phyloP scores from a whole-genome alignment of 1,284 basidiomycete genomes.

The Sanghuangporus baumii region DNA sequence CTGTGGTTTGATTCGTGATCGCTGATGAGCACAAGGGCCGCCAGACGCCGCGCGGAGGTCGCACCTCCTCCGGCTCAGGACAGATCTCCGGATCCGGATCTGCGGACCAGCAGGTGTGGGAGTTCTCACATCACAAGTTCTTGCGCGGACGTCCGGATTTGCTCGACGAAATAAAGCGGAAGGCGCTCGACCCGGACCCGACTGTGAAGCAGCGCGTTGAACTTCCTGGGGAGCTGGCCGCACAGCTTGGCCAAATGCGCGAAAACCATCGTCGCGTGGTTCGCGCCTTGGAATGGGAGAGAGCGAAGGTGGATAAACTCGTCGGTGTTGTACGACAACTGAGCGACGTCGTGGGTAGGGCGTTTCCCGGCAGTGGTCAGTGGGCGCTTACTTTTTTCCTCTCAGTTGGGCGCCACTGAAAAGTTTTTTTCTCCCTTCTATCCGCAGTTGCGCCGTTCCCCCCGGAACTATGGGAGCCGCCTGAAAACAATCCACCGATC shows the following conservation, averaged over 20 bases:
- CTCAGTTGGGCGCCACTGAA: background rate
- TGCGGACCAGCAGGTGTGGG: constrained; percentile 79
- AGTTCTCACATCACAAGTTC: constrained; percentile 86
- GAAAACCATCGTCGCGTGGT: constrained; percentile 61
- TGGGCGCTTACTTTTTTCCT: constrained; percentile 20
- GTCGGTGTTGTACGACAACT: constrained; percentile 38
- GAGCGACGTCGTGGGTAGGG: constrained; percentile 53
- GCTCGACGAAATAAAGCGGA: constrained; percentile 81
- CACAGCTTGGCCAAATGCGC: constrained; percentile 59
- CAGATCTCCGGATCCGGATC: background rate
- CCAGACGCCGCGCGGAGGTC: constrained; percentile 78
- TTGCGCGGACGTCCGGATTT: constrained; percentile 75
- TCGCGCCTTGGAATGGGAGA: constrained; percentile 47
- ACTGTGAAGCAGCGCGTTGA: constrained; percentile 62
- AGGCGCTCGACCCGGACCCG: constrained; percentile 73
- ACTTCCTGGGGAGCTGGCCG: constrained; percentile 71
- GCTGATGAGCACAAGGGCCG: constrained; percentile 6
- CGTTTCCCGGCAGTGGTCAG: constrained; percentile 39
- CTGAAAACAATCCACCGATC: constrained; percentile 55
- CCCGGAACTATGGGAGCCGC: constrained; percentile 49
- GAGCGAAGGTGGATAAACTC: constrained; percentile 35
- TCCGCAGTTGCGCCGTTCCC: constrained; percentile 41
- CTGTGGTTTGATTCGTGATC: constrained; percentile 7
- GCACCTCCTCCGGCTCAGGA: constrained; percentile 33
- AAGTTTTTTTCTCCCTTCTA: background rate